phyloP scores from a whole-genome alignment of 2,329 filamentous ascomycete genomes.

The Xylaria arbuscula region DNA sequence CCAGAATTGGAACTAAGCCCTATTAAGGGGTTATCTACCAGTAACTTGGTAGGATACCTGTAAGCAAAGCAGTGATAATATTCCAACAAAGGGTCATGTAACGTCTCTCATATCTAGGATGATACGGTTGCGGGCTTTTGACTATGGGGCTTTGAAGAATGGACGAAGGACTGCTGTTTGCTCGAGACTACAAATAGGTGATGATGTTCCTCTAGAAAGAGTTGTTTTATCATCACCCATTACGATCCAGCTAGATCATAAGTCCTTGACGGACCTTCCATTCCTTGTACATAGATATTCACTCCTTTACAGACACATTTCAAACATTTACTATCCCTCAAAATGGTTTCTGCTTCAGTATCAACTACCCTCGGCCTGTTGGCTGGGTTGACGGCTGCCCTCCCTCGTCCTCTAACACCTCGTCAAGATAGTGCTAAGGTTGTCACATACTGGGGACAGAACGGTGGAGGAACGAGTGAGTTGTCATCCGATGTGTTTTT shows the following conservation, averaged over 20 bases:
- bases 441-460: slow-evolving; percentile 51
- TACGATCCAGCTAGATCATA: slow-evolving; percentile 33
- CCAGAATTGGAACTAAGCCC: background rate
- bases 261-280: slow-evolving; percentile 41
- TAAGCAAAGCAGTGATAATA: background rate
- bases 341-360: slow-evolving; percentile 40
- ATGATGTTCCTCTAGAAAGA: slow-evolving; percentile 22
- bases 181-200: slow-evolving; percentile 38
- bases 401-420: slow-evolving; percentile 35
- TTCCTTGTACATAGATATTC: slow-evolving; percentile 43
- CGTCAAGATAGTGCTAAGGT: slow-evolving; percentile 47
- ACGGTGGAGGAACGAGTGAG: slow-evolving; percentile 47
- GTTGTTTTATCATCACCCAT: slow-evolving; percentile 28
- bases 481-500: slow-evolving; percentile 2
- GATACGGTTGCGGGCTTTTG: slow-evolving; percentile 7
- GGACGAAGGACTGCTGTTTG: slow-evolving; percentile 16
- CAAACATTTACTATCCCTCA: slow-evolving; percentile 34
- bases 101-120: slow-evolving; percentile 41
- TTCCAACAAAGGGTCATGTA: slow-evolving; percentile 35
- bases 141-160: background rate
- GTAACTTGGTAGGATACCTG: background rate
- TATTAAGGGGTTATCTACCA: background rate
- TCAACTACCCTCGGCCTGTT: slow-evolving; percentile 39
- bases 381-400: slow-evolving; percentile 39
- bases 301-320: slow-evolving; percentile 39